Evolutionary conservation across 75 land plant genomes (phyloP).

Genomic region (Cryptomeria japonica): DNA sequence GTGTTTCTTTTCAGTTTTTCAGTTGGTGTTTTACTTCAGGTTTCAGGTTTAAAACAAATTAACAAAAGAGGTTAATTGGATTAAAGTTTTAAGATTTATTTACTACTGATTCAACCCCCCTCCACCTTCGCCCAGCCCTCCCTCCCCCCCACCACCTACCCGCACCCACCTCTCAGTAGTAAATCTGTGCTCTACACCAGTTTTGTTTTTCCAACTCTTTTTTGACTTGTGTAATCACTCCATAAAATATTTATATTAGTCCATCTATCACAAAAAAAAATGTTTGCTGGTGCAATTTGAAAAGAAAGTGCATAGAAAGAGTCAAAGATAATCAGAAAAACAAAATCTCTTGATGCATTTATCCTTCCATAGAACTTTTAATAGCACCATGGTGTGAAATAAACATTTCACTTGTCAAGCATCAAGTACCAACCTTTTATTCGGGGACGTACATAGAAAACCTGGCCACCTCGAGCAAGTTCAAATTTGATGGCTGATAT

Average conservation of each 20-base stretch:
- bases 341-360: background rate
- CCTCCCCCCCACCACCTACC: too few species aligned
- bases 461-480: slow-evolving; percentile 80
- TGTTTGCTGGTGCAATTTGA: background rate
- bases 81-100: too few species aligned
- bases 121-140: too few species aligned
- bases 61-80: too few species aligned
- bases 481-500: slow-evolving; percentile 75
- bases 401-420: background rate
- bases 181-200: too few species aligned
- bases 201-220: background rate
- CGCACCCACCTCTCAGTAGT: too few species aligned
- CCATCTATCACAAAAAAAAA: background rate
- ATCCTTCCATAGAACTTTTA: background rate
- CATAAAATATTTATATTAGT: background rate
- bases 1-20: too few species aligned
- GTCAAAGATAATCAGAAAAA: background rate
- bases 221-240: background rate
- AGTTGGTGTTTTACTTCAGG: too few species aligned
- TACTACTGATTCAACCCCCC: too few species aligned
- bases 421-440: slow-evolving; percentile 58
- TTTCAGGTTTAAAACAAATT: too few species aligned
- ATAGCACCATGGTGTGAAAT: background rate
- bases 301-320: background rate
- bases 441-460: slow-evolving; percentile 94